Evolutionary conservation across 2,329 filamentous ascomycete species (phyloP), one percentile per base, ranked within the genome.

Genomic region (Fusarium poae): DNA sequence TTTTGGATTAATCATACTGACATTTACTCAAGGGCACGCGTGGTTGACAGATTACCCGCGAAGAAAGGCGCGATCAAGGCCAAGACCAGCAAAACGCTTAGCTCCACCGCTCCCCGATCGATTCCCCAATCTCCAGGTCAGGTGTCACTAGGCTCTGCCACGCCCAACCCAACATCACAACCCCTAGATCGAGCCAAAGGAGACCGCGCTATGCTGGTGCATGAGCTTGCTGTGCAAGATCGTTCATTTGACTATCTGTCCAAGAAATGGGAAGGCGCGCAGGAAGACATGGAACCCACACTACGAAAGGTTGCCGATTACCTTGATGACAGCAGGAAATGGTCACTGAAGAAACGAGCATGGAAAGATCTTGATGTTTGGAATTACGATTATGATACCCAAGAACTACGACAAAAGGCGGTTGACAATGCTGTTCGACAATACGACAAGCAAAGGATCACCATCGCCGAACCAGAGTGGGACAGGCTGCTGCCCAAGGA

Each of bases 321-420:
- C 55, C 81, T 85, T 59, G 66, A 80, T 6, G 76, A 80, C 4
- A 79, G 79, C 6, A 82, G 85, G 63, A 87, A 82, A 68, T 91
- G 85, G 83, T 77, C 80, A 34, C 77, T 90, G 70, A 83, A 84
- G 64, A 88, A 86, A 77, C 78, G 81, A 25, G 86, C 83, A 65
- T 91, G 85, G 84, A 89, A 85, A 76, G 88, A 91, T 67, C 81
- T 91, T 16, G 88, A 91, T 68, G 86, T 89, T 23, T 91, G 86
- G 83, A 85, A 83, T 59, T 89, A 89, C 75, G 79, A 85, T 29
- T 91, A 90, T 72, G 79, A 81, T 44, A 81, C 76, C 37, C 77
- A 82, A 20, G 83, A 85, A 32, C 83, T 88, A 63, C 85, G 88
- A 30, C 82, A 92, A 75, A 79, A 83, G 71, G 84, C 86, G 65